Base-by-base conservation (phyloP, 2,329 filamentous ascomycete genomes). In the Davidsoniella virescens region DNA sequence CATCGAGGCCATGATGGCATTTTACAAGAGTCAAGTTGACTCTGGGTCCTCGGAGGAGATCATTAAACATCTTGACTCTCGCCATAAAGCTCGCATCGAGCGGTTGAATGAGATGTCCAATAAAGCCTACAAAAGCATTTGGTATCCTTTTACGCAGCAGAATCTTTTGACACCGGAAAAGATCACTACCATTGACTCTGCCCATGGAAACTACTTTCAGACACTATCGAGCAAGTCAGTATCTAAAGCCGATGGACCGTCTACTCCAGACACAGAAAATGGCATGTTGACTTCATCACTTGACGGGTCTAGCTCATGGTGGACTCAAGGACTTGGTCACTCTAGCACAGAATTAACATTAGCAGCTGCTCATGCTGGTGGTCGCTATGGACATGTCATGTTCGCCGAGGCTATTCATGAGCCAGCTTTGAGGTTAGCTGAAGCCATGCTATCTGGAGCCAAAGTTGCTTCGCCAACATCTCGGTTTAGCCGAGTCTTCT, bases 121-220 rank as follows among this genome's bases (percentile, higher is more conserved):
- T 1, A 68, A 72, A 39, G 85, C 86, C 0, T 68, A 78, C 50
- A 61, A 72, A 8, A 69, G 68, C 2, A 87, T 93, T 37, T 93
- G 86, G 86, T 90, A 90, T 57, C 86, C 87, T 0, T 93, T 93
- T 58, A 88, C 85, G 0, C 86, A 93, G 57, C 86, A 93, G 54
- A 76, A 76, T 39, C 69, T 73, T 46, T 67, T 85, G 56, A 67
- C 69, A 0, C 63, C 75, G 4, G 64, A 76, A 2, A 76, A 77
- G 12, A 85, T 93, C 43, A 72, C 79, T 0, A 73, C 79, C 0
- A 87, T 93, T 51, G 86, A 93, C 60, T 90, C 85, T 0, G 86
- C 87, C 0, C 74, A 82, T 52, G 83, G 81, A 6, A 84, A 90
- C 59, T 79, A 78, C 59, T 93, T 92, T 62, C 82, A 90, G 59